Percentiles rank a stretch among this genome's conserved stretches.
These are phyloP conservation scores for Infundibulicybe gibba DNA, from an alignment of 768 basidiomycete genomes.

Conservation along the genomic window DNA sequence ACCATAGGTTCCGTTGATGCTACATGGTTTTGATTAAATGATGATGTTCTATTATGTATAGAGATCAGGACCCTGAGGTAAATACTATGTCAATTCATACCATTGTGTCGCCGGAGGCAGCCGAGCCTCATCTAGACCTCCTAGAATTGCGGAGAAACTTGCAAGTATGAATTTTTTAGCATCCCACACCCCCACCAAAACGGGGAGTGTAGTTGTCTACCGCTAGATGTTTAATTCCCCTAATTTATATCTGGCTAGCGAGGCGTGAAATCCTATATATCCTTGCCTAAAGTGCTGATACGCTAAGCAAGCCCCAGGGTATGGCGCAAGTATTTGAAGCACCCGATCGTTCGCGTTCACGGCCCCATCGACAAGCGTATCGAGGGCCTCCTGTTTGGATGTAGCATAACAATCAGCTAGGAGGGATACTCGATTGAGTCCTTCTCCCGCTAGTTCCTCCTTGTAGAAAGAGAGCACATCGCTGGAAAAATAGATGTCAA, in stretches of 20 bases:
- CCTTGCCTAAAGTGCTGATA: conserved; percentile 13
- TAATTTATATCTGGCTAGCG: conserved; percentile 15
- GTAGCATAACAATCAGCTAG: conserved; percentile 17
- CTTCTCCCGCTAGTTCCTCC: conserved; percentile 32
- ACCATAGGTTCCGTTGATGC: too few species aligned
- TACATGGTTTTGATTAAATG: too few species aligned
- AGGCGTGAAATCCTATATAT: conserved; percentile 23
- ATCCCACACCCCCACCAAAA: too few species aligned
- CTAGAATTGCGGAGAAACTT: too few species aligned
- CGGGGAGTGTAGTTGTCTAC: too few species aligned
- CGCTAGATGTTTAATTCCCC: background rate
- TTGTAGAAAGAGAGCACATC: conserved; percentile 39
- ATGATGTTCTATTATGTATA: too few species aligned
- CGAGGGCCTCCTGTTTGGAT: conserved; percentile 23
- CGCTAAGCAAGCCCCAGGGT: conserved; percentile 8
- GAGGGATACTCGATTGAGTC: conserved; percentile 29
- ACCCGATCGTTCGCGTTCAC: conserved; percentile 16
- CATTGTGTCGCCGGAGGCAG: too few species aligned
- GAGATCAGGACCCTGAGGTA: too few species aligned
- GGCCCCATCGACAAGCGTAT: conserved; percentile 18
- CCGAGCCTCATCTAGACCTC: too few species aligned
- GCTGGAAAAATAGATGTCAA: conserved; percentile 12
- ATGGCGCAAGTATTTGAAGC: conserved; percentile 17
- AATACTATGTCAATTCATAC: too few species aligned
- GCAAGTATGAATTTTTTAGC: too few species aligned